Base-by-base conservation (phyloP, 2,329 filamentous ascomycete species). In the Nemania diffusa region DNA sequence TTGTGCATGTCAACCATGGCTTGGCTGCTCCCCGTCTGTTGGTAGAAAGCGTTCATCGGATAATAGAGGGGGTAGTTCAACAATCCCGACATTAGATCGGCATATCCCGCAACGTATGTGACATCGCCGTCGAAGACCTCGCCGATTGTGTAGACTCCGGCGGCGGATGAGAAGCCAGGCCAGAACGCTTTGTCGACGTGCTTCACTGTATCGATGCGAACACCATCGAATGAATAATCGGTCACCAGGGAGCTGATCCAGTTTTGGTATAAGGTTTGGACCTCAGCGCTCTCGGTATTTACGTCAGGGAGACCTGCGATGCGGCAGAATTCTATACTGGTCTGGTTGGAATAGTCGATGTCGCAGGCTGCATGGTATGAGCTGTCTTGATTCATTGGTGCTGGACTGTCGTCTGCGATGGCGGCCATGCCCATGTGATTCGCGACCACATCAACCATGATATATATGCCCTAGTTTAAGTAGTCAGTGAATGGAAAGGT, bases 321-420 rank as follows among this genome's bases (percentile, higher is more conserved):
- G 83, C 84, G 86, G 79, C 89, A 91, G 65, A 78, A 71, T 70
- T 84, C 80, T 66, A 83, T 74, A 70, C 80, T 78, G 51, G 75
- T 80, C 69, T 87, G 80, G 73, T 89, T 78, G 42, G 77, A 74
- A 78, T 88, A 90, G 75, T 90, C 74, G 65, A 83, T 83, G 59
- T 87, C 73, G 77, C 90, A 92, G 73, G 84, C 86, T 1, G 83
- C 51, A 74, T 92, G 89, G 78, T 87, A 92, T 72, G 89, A 89
- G 26, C 82, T 82, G 20, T 81, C 66, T 29, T 85, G 78, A 75
- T 90, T 84, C 53, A 86, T 79, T 0, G 82, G 82, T 5, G 76
- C 72, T 5, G 84, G 83, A 7, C 74, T 74, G 70, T 79, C 78
- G 63, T 81, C 76, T 34, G 76, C 62, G 72, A 90, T 87, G 7